A percentile compares a stretch with the other conserved stretches of the same genome.
Evolutionary conservation across 1,139 yeast genomes (phyloP).

Genomic region (Hemisphaericaspora subhashii): DNA sequence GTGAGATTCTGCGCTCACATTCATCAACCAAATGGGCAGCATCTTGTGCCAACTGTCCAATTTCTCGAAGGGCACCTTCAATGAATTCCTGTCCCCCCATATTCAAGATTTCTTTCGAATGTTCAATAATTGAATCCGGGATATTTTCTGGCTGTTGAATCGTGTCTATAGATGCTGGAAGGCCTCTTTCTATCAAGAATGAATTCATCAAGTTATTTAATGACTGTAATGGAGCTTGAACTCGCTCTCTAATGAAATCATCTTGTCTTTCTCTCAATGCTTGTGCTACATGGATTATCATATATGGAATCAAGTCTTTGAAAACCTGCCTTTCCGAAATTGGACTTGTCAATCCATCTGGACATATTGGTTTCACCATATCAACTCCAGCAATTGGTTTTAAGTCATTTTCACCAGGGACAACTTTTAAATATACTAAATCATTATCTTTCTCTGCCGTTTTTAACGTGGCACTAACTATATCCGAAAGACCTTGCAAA

Average conservation of each 20-base stretch:
- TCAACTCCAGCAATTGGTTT: constrained; percentile 49
- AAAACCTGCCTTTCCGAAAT: constrained; percentile 39
- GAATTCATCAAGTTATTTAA: constrained; percentile 49
- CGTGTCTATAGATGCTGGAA: constrained; percentile 68
- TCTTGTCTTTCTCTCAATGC: constrained; percentile 71
- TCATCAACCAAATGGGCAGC: constrained; percentile 41
- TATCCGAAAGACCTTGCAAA: constrained; percentile 44
- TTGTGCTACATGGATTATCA: constrained; percentile 64
- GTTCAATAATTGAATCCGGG: constrained; percentile 57
- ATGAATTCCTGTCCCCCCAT: constrained; percentile 54
- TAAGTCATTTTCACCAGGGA: constrained; percentile 50
- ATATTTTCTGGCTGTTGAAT: constrained; percentile 61
- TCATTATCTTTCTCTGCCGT: constrained; percentile 79
- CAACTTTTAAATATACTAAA: constrained; percentile 65
- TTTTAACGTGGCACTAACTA: constrained; percentile 46
- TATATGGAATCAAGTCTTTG: constrained; percentile 61
- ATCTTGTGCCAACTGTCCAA: constrained; percentile 42
- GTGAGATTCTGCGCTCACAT: constrained; percentile 45
- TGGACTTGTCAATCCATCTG: constrained; percentile 27
- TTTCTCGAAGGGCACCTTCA: constrained; percentile 45
- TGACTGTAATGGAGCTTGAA: constrained; percentile 53
- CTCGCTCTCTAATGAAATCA: constrained; percentile 48
- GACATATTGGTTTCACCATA: constrained; percentile 54
- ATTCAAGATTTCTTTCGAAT: constrained; percentile 54
- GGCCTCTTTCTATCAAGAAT: constrained; percentile 42